Conservation (phyloP, 352 stramenopile genomes). For the Thalassiosira mediterranea region DNA sequence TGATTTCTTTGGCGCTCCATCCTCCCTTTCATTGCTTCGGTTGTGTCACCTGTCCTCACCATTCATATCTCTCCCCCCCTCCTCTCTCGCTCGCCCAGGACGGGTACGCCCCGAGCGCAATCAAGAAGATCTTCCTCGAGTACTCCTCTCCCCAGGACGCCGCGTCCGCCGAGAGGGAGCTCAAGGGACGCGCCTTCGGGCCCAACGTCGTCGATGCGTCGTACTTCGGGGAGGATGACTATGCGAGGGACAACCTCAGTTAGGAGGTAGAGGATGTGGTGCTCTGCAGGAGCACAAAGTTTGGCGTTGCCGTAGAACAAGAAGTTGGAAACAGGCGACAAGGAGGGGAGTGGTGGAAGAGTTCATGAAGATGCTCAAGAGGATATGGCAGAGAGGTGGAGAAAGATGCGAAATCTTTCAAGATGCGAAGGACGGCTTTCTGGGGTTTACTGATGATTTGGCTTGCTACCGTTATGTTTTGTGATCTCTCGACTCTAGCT, state of each 20-base stretch:
- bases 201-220: slow-evolving; percentile 90
- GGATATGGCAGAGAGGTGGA: too few relatives aligned
- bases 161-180: slow-evolving; percentile 86
- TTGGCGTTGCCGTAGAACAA: too few relatives aligned
- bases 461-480: too few relatives aligned
- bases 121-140: slow-evolving; percentile 91
- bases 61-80: slow-evolving; percentile 8
- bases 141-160: slow-evolving; percentile 88
- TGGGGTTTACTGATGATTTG: too few relatives aligned
- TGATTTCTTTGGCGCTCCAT: slow-evolving; percentile 4
- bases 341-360: too few relatives aligned
- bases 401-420: too few relatives aligned
- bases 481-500: slow-evolving; percentile 31
- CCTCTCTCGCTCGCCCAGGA: slow-evolving; percentile 25
- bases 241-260: slow-evolving; percentile 63
- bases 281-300: too few relatives aligned
- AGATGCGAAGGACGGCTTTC: too few relatives aligned
- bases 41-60: not conserved
- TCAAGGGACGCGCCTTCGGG: slow-evolving; percentile 92
- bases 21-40: too few relatives aligned
- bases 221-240: slow-evolving; percentile 90
- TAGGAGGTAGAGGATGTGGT: slow-evolving; percentile 3
- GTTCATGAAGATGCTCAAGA: too few relatives aligned
- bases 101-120: slow-evolving; percentile 42
- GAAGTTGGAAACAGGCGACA: too few relatives aligned